These are phyloP conservation scores for Colletotrichum brevisporum DNA, from an alignment of 2,329 filamentous ascomycete genomes.

Conservation along the genomic window DNA sequence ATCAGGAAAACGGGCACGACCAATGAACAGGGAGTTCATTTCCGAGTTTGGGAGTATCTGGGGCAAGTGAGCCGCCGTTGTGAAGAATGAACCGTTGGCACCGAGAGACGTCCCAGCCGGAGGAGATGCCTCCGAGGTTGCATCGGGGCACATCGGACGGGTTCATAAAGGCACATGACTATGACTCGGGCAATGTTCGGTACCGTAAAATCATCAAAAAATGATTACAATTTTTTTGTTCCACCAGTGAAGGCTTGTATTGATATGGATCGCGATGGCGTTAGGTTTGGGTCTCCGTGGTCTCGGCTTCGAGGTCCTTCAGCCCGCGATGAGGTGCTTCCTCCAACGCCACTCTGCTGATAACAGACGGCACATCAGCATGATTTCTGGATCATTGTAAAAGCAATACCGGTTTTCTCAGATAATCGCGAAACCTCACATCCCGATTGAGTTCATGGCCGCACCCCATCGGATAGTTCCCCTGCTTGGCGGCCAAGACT, in stretches of 20 bases:
- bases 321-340: neutral
- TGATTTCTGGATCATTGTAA: neutral
- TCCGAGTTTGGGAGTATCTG: constrained; percentile 16
- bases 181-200: constrained; percentile 15
- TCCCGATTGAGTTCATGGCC: neutral
- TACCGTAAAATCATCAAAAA: neutral
- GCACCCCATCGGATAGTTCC: constrained; percentile 23
- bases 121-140: constrained; percentile 36
- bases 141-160: constrained; percentile 27
- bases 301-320: constrained; percentile 21
- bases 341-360: neutral
- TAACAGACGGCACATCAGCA: neutral
- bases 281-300: neutral
- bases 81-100: neutral
- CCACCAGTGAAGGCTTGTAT: constrained; percentile 15
- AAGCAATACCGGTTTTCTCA: no score
- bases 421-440: no score
- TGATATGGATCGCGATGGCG: neutral
- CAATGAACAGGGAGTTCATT: neutral
- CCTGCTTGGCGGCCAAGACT: neutral
- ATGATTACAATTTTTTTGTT: neutral
- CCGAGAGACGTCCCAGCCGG: constrained; percentile 6
- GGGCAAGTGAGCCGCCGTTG: neutral
- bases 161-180: constrained; percentile 24
- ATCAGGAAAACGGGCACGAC: constrained; percentile 1